A percentile compares a stretch with the other conserved stretches of the same genome.
Evolutionary conservation across 129 eudicot genomes (phyloP).

Genomic region (Smallanthus sonchifolius): DNA sequence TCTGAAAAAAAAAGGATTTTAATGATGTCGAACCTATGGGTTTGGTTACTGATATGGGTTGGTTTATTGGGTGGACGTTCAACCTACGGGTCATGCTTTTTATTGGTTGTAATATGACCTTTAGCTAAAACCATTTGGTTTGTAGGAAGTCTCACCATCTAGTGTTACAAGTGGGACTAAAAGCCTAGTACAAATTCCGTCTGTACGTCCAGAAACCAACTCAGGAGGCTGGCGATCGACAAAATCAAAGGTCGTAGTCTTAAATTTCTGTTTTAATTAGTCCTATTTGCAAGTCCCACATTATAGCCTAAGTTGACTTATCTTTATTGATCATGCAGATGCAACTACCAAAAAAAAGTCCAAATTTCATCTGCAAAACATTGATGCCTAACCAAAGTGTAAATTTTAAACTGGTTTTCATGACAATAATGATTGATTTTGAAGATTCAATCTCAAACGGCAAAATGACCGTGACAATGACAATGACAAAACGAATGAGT

Average conservation of each 20-base stretch:
- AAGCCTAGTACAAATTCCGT: conserved; percentile 21
- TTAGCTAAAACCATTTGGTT: conserved; percentile 13
- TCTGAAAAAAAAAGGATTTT: background rate
- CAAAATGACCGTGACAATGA: background rate
- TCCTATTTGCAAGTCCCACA: background rate
- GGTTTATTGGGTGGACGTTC: background rate
- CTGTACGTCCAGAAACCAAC: conserved; percentile 39
- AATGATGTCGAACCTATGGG: background rate
- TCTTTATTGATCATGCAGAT: conserved; percentile 50
- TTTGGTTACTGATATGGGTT: background rate
- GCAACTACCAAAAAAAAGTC: conserved; percentile 58
- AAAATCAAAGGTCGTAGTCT: conserved; percentile 57
- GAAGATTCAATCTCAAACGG: background rate
- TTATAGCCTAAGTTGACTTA: background rate
- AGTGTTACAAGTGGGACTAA: conserved; percentile 28
- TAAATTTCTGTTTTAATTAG: background rate
- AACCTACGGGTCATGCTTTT: background rate
- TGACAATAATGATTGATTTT: background rate
- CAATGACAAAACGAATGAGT: background rate
- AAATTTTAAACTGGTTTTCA: background rate
- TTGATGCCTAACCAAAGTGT: conserved; percentile 22
- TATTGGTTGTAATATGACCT: background rate
- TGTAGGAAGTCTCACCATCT: conserved; percentile 41
- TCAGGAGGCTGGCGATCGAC: conserved; percentile 75
- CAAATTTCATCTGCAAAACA: conserved; percentile 16